phyloP scores from a whole-genome alignment of 257 asterid genomes.

The Paulownia fortunei region DNA sequence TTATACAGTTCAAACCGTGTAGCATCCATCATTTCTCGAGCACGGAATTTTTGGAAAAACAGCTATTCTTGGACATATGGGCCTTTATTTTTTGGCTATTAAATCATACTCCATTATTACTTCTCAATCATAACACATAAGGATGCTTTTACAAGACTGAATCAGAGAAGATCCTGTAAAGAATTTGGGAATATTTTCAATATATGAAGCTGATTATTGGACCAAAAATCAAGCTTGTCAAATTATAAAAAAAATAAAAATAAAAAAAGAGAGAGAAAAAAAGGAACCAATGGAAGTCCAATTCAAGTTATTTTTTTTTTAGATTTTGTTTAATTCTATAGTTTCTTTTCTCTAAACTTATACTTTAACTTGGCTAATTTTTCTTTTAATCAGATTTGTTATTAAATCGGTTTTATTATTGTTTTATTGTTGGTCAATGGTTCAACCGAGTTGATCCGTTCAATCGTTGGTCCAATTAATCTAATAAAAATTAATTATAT shows the following conservation, averaged over 20 bases:
- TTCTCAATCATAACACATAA: conserved; percentile 32
- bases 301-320: too few species aligned
- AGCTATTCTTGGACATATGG: conserved; percentile 41
- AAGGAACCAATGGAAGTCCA: too few species aligned
- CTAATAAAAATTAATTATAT: too few species aligned
- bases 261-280: too few species aligned
- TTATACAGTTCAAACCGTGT: conserved; percentile 37
- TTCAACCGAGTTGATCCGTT: too few species aligned
- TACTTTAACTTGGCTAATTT: too few species aligned
- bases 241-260: too few species aligned
- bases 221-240: neutral
- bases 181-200: conserved; percentile 5
- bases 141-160: conserved; percentile 17
- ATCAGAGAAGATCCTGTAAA: conserved; percentile 27
- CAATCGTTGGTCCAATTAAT: too few species aligned
- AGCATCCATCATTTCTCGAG: conserved; percentile 49
- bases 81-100: conserved; percentile 27
- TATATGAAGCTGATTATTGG: neutral
- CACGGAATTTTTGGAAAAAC: conserved; percentile 38
- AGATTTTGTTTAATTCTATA: too few species aligned
- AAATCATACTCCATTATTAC: conserved; percentile 39
- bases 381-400: neutral
- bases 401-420: too few species aligned
- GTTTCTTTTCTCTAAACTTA: too few species aligned
- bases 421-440: too few species aligned